Percentiles rank a stretch among this genome's conserved stretches.
Conservation (phyloP, 176 grass and related monocot species). For the Puccinellia tenuiflora region DNA sequence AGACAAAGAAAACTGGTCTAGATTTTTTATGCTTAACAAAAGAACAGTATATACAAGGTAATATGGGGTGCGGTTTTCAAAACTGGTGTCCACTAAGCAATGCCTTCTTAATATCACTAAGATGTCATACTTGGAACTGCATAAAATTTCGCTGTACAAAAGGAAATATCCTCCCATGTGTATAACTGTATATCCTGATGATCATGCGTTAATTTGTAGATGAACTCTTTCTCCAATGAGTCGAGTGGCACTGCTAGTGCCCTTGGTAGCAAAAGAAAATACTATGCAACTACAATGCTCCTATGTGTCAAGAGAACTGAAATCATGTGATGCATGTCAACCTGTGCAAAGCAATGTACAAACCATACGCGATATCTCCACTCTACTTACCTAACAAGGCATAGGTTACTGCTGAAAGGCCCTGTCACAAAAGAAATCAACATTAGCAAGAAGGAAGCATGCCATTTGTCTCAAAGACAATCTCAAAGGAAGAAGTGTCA, state of each 20-base stretch:
- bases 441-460: constrained; percentile 22
- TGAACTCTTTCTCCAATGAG: neutral
- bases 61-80: neutral
- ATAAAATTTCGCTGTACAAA: neutral
- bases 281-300: neutral
- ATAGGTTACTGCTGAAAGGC: constrained; percentile 60
- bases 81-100: neutral
- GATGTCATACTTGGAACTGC: neutral
- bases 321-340: constrained; percentile 3
- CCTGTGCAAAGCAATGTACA: neutral
- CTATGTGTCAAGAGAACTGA: neutral
- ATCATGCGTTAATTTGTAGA: neutral
- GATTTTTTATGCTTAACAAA: neutral
- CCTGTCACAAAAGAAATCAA: constrained; percentile 45
- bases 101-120: neutral
- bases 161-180: neutral
- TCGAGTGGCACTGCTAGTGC: neutral
- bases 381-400: constrained; percentile 69
- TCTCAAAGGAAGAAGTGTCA: neutral
- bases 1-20: neutral
- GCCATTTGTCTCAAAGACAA: neutral
- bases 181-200: neutral
- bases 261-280: neutral
- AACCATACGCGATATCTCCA: neutral
- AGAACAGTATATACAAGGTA: neutral